Evolutionary conservation across 1,139 yeast genomes (phyloP), one percentile per base, ranked within the genome.

Genomic region (Yamadazyma diddensiae): DNA sequence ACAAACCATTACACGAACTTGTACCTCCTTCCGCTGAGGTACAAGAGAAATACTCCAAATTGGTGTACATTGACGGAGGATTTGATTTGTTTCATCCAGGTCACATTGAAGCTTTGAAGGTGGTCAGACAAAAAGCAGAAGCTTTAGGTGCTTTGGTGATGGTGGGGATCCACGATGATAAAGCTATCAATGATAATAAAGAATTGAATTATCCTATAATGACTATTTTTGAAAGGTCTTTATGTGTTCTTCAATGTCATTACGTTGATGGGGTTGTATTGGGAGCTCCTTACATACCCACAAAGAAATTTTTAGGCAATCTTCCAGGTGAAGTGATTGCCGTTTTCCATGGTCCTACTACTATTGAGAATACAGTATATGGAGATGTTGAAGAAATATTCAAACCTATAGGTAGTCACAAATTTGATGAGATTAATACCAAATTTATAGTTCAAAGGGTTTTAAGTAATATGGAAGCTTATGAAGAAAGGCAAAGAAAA

Each of bases 61-160:
- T 75, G 9, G 70, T 65, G 35, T 86, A 83, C 49, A 72, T 85
- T 7, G 88, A 82, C 47, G 97, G 97, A 14, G 85, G 85, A 1
- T 92, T 88, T 62, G 98, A 92, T 57, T 67, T 92, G 41, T 88
- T 92, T 59, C 90, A 88, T 53, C 90, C 95, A 18, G 97, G 96
- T 12, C 97, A 92, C 53, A 86, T 90, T 42, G 84, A 80, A 49
- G 78, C 80, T 9, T 64, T 84, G 41, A 64, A 72, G 36, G 52
- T 62, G 7, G 77, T 74, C 8, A 52, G 58, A 21, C 57, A 58
- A 36, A 59, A 57, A 26, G 80, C 54, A 33, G 57, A 33, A 26
- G 63, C 64, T 3, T 57, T 57, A 5, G 52, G 54, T 6, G 69
- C 71, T 7, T 55, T 64, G 7, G 77, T 86, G 1, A 58, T 83